Base-by-base conservation (phyloP, 345 rosid genomes). In the Nasturtium officinale region DNA sequence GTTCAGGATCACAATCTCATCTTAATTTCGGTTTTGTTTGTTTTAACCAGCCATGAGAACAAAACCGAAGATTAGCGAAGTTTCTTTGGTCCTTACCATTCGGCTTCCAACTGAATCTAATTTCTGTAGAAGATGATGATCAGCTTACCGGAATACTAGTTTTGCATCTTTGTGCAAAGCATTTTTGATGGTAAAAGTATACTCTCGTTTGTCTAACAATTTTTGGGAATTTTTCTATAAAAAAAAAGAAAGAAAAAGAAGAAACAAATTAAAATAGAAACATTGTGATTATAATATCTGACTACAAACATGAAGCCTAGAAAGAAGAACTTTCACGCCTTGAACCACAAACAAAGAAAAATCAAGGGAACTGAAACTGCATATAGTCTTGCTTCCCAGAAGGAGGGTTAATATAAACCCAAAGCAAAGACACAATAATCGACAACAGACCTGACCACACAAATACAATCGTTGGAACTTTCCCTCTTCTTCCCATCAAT, bases 401-500 rank as follows among this genome's bases (percentile, higher is more conserved):
- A 57, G 92, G 96, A 73, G 93, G 96, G 69, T 78, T 85, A 3
- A 90, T 82, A 65, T 83, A 85, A 69, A 86, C 85, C 93, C 93
- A 87, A 28, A 90, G 86, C 83, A 87, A 65, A 6, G 93, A 87
- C 50, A 90, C 74, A 56, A 84, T 83, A 52, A 86, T 82, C 17
- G 93, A 84, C 55, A 90, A 71, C 83, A 87, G 69, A 32, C 91
- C 96, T 5, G 93, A 86, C 96, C 93, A 90, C 13, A 90, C 87
- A 43, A 76, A 90, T 29, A 90, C 84, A 42, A 90, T 90, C 40
- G 96, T 87, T 9, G 96, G 91, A 5, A 88, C 86, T 78, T 74
- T 90, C 1, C 93, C 91, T 56, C 87, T 86, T 56, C 86, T 86
- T n/a, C 96, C 96, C 96, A 90, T 84, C 78, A 90, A 74, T 18